Base-by-base conservation (phyloP, 2,329 filamentous ascomycete species). In the Fusarium hostae region DNA sequence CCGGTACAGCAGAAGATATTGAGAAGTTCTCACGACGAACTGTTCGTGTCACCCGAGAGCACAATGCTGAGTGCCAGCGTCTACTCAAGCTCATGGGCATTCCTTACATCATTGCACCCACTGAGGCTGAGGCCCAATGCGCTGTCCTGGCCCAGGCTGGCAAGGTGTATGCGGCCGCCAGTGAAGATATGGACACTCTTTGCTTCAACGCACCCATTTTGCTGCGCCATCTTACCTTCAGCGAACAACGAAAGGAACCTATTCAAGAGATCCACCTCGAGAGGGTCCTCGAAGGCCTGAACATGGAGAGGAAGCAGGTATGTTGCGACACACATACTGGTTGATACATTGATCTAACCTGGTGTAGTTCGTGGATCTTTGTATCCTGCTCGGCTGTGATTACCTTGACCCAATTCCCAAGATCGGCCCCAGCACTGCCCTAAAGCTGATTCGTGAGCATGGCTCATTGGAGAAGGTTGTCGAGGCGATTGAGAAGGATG, bases 161-260 rank as follows among this genome's bases (percentile, higher is more conserved):
- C 40, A 98, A 98, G 83, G 96, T 99, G 56, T 99, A 97, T 80
- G 96, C 95, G 6, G 96, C 96, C 24, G 96, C 96, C 5, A 97
- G 93, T 72, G 96, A 99, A 83, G 96, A 99, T 83, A 99, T 99
- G 96, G 96, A 99, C 79, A 99, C 96, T 0, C 85, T 99, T 60
- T 98, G 95, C 78, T 99, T 99, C 82, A 91, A 98, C 77, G 88
- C 95, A 56, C 96, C 96, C 0, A 95, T 99, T 65, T 84, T 99
- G 50, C 84, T 99, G 71, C 89, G 96, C 54, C 95, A 99, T 82
- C 88, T 99, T 71, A 99, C 96, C 4, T 98, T 98, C 81, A 97
- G 94, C 79, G 96, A 99, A 85, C 94, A 97, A 84, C 89, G 95
- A 71, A 99, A 99, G 83, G 95, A 98, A 80, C 96, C 96, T 0